These are phyloP conservation scores for Poteriospumella lacustris DNA, from an alignment of 108 stramenopile genomes.

Conservation along the genomic window DNA sequence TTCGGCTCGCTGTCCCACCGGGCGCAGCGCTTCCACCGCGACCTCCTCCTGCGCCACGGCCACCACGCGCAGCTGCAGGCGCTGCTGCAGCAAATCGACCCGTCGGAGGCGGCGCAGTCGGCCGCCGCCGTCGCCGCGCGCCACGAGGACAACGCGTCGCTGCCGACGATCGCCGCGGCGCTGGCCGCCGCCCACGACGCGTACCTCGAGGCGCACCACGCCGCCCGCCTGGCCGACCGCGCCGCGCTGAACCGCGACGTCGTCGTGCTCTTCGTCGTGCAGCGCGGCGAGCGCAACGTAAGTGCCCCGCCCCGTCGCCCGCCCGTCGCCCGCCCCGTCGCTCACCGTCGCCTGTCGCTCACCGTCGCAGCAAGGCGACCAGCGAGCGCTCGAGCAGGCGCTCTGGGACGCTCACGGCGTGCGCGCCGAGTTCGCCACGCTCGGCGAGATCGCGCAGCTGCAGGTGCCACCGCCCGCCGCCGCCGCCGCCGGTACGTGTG, in stretches of 20 bases:
- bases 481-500: not conserved
- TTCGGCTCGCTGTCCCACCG: slow-evolving; percentile 66
- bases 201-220: slow-evolving; percentile 51
- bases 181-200: slow-evolving; percentile 65
- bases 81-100: not conserved
- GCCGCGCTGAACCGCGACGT: slow-evolving; percentile 15
- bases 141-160: slow-evolving; percentile 67
- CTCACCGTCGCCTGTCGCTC: too few relatives aligned
- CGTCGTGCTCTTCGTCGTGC: slow-evolving; percentile 80
- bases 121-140: too few relatives aligned
- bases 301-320: too few relatives aligned
- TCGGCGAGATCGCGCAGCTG: slow-evolving; percentile 39
- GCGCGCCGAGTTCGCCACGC: slow-evolving; percentile 67
- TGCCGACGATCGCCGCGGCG: slow-evolving; percentile 64
- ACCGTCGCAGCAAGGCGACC: slow-evolving; percentile 72
- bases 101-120: too few relatives aligned
- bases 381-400: slow-evolving; percentile 79
- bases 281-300: slow-evolving; percentile 86
- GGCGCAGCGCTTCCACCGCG: slow-evolving; percentile 48
- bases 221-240: not conserved
- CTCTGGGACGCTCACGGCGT: slow-evolving; percentile 71
- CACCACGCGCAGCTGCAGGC: not conserved
- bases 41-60: slow-evolving; percentile 32
- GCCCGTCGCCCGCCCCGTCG: too few relatives aligned
- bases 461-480: not conserved